Percentiles rank a stretch among this genome's conserved stretches.
phyloP scores from a whole-genome alignment of 106 monocot species.

The Xerophyta viscosa region DNA sequence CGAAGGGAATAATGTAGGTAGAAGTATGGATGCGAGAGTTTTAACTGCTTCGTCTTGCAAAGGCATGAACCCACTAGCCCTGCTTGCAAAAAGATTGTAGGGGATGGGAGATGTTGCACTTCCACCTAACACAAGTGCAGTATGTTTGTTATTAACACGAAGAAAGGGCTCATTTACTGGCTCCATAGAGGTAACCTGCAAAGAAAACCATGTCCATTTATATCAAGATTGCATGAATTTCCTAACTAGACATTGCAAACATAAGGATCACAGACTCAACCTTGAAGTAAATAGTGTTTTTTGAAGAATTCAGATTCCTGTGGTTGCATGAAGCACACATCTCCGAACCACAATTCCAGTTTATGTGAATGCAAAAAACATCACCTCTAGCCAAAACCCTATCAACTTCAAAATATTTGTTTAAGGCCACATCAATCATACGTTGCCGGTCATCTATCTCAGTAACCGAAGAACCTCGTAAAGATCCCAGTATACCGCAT shows the following conservation, averaged over 20 bases:
- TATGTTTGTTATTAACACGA: slow-evolving; percentile 52
- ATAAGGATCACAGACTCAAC: slow-evolving; percentile 22
- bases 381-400: slow-evolving; percentile 74
- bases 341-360: slow-evolving; percentile 76
- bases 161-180: slow-evolving; percentile 62
- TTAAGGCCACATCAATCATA: slow-evolving; percentile 72
- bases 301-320: slow-evolving; percentile 11
- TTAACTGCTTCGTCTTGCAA: slow-evolving; percentile 62
- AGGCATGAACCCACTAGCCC: slow-evolving; percentile 24
- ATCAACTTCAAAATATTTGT: slow-evolving; percentile 76
- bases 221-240: too few relatives aligned
- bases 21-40: slow-evolving; percentile 50
- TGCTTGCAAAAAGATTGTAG: slow-evolving; percentile 40
- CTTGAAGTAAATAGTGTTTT: slow-evolving; percentile 77
- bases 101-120: slow-evolving; percentile 66
- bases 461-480: slow-evolving; percentile 37
- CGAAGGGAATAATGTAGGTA: slow-evolving; percentile 62
- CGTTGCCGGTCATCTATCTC: slow-evolving; percentile 68
- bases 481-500: slow-evolving; percentile 56
- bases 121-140: slow-evolving; percentile 81
- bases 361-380: slow-evolving; percentile 55
- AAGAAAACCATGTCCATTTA: background rate
- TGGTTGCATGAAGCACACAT: slow-evolving; percentile 53
- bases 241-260: slow-evolving; percentile 1
- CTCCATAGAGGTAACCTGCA: slow-evolving; percentile 71